Evolutionary conservation across 176 grass and related monocot genomes (phyloP).

Genomic region (Avena sativa): DNA sequence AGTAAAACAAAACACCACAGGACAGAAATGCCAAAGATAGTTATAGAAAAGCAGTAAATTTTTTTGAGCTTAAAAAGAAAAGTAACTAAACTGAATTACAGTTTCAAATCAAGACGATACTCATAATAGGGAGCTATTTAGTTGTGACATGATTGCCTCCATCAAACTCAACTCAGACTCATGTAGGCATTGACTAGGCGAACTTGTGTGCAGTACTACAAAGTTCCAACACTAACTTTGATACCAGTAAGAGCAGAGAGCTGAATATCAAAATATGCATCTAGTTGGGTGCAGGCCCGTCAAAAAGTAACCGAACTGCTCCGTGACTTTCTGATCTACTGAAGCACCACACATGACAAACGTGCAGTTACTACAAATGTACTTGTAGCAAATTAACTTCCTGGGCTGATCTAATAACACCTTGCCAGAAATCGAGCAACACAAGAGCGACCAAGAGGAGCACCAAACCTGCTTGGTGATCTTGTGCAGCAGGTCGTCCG

Average conservation of each 20-base stretch:
- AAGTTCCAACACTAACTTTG: not conserved
- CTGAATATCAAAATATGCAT: not conserved
- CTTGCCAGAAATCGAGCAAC: not conserved
- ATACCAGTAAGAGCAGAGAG: not conserved
- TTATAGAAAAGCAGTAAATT: not conserved
- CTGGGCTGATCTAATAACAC: constrained; percentile 20
- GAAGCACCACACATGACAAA: not conserved
- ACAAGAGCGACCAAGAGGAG: not conserved
- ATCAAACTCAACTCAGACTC: not conserved
- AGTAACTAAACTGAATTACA: not conserved
- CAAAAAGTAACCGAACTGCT: not conserved
- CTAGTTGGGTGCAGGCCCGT: not conserved
- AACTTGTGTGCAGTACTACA: not conserved
- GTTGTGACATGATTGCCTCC: not conserved
- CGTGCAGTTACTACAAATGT: not conserved
- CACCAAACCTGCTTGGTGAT: constrained; percentile 80
- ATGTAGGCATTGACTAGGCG: not conserved
- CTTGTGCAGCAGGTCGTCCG: constrained; percentile 79
- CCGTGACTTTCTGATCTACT: not conserved
- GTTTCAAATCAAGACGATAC: not conserved
- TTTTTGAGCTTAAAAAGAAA: not conserved
- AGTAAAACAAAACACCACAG: not conserved
- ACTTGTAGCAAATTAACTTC: not conserved
- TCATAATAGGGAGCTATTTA: not conserved
- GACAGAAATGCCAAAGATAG: not conserved